These are phyloP conservation scores for Geotrichum reessii DNA, from an alignment of 1,139 yeast species.

Conservation along the genomic window DNA sequence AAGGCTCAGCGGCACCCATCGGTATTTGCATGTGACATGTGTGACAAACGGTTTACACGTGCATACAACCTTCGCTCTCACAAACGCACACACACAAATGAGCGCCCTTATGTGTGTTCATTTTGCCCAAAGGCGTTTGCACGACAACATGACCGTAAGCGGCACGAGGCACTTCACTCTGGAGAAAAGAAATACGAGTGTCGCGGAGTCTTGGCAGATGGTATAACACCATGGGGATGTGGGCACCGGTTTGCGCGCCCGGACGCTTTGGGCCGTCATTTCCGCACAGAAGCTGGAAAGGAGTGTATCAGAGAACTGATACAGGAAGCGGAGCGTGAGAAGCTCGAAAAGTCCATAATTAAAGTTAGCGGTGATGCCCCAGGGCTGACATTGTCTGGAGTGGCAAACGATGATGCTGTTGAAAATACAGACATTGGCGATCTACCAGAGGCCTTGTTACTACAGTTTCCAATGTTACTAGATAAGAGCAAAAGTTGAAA, in stretches of 20 bases:
- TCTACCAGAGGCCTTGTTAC: constrained; percentile 1
- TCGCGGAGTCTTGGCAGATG: constrained; percentile 62
- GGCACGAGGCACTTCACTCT: constrained; percentile 89
- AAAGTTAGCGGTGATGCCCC: constrained; percentile 24
- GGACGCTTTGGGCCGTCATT: constrained; percentile 90
- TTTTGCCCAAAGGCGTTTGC: constrained; percentile 94
- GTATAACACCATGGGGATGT: constrained; percentile 73
- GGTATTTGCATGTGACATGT: constrained; percentile 72
- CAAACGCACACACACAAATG: constrained; percentile 88
- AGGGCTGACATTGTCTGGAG: constrained; percentile 24
- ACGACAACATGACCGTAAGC: constrained; percentile 85
- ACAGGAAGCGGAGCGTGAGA: constrained; percentile 54
- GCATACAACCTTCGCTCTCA: constrained; percentile 92
- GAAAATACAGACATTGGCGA: not conserved
- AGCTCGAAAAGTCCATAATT: constrained; percentile 16
- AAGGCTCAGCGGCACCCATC: constrained; percentile 73
- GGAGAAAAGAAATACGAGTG: constrained; percentile 90
- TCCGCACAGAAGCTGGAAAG: constrained; percentile 88
- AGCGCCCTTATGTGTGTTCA: constrained; percentile 80
- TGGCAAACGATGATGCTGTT: constrained; percentile 19
- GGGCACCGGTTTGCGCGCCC: constrained; percentile 91
- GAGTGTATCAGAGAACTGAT: constrained; percentile 69
- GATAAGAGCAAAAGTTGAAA: not conserved
- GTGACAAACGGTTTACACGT: constrained; percentile 83
- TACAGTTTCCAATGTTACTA: constrained; percentile 8